Percentiles rank a stretch among this genome's conserved stretches.
These are phyloP conservation scores for Cubamyces lactineus DNA, from an alignment of 768 basidiomycete genomes.

Conservation along the genomic window DNA sequence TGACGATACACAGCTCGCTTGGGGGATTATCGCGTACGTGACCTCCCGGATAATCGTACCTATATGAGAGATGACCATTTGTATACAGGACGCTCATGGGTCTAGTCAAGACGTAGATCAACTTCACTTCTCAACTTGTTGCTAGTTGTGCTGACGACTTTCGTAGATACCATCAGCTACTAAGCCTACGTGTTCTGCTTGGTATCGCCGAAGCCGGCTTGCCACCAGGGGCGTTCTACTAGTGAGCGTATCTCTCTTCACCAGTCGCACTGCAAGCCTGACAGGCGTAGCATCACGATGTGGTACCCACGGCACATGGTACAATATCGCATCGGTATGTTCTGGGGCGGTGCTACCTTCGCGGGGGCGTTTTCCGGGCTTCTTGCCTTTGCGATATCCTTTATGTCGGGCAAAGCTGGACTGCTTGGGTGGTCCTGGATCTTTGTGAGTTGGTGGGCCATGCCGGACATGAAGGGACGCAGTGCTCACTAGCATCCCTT, in stretches of 20 bases:
- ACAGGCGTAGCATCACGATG: conserved; percentile 4
- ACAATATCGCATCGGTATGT: conserved; percentile 33
- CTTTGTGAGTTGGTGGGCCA: conserved; percentile 27
- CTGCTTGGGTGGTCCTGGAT: conserved; percentile 40
- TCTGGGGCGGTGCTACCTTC: conserved; percentile 33
- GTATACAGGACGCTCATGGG: conserved; percentile 59
- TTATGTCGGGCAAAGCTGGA: conserved; percentile 37
- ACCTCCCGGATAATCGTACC: background rate
- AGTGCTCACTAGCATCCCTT: background rate
- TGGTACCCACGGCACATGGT: conserved; percentile 36
- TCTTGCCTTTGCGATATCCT: conserved; percentile 40
- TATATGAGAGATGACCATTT: background rate
- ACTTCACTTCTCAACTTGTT: background rate
- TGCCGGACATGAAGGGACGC: too few relatives aligned
- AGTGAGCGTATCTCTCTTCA: conserved; percentile 40
- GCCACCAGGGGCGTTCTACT: conserved; percentile 74
- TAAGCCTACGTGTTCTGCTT: conserved; percentile 57
- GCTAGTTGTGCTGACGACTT: background rate
- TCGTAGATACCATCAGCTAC: conserved; percentile 58
- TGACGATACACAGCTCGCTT: conserved; percentile 45
- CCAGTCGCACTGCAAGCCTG: background rate
- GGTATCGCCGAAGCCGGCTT: conserved; percentile 70
- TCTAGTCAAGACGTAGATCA: conserved; percentile 58
- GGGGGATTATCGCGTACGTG: conserved; percentile 64
- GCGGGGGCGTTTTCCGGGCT: conserved; percentile 36